Base-by-base conservation (phyloP, 768 basidiomycete species). In the Exsudoporus frostii region DNA sequence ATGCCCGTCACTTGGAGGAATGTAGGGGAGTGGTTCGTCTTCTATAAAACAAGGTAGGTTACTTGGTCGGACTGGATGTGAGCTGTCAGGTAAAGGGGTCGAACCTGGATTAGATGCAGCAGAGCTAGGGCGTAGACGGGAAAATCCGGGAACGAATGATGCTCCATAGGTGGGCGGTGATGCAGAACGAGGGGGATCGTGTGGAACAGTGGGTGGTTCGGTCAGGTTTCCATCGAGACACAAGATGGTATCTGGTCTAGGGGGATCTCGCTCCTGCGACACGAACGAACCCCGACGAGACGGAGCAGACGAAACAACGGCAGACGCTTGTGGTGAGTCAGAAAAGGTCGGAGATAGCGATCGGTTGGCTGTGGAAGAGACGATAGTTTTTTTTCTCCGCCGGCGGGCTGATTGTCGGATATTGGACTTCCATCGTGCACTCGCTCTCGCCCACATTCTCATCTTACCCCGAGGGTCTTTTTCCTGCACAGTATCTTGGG, bases 371-470 rank as follows among this genome's bases (percentile, higher is more conserved):
- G 25, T 20, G 13, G 56, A 47, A 42, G 58, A 20, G 17, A 19
- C 27, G 8, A 33, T 2, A 4, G 53, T 45, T 48, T 38, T 61
- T 42, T 56, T 67, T 39, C 78, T 76, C 51, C 88, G 76, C 45
- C 82, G 80, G 34, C 86, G 79, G 8, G 82, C 81, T n/a, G 80
- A 72, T 51, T 80, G 75, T 25, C 82, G 80, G 10, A 81, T 77
- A 48, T 84, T 83, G 3, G 79, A 80, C 57, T 76, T 82, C 88
- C 88, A 91, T 40, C 85, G 78, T 8, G 82, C 82, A 2, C 80
- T 82, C 2, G 87, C 86, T 54, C 71, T 76, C 1, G 78, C 76
- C 86, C 86, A 88, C 44, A 84, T 60, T 59, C 79, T 82, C 65
- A 84, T 79, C 55, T 80, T 80, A 5, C 65, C 64, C 48, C 74